Evolutionary conservation across 2,329 filamentous ascomycete species (phyloP).

Genomic region (Epichloe aotearoae): DNA sequence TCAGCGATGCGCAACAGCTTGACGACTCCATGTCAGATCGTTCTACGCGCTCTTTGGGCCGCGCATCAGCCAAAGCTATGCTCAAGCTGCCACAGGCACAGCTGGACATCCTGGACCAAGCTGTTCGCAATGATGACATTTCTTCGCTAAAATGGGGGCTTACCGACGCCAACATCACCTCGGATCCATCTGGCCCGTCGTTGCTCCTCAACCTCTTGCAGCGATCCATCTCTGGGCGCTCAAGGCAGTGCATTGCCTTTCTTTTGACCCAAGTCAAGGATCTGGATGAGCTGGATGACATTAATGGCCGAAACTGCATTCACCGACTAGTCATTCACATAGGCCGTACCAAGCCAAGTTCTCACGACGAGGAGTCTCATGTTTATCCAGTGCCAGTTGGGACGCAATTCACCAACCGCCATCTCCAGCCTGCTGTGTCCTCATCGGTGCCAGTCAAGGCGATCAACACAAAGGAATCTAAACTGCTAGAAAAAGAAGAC

Average conservation of each 20-base stretch:
- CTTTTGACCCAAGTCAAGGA: constrained; percentile 56
- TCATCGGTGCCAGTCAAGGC: constrained; percentile 47
- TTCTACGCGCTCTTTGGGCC: constrained; percentile 63
- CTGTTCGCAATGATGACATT: constrained; percentile 56
- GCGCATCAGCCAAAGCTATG: constrained; percentile 61
- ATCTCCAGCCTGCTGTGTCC: constrained; percentile 65
- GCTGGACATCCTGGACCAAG: constrained; percentile 59
- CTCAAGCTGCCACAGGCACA: constrained; percentile 56
- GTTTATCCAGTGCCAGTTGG: constrained; percentile 35
- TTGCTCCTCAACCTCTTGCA: constrained; percentile 72
- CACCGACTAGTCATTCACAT: constrained; percentile 89
- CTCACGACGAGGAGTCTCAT: constrained; percentile 39
- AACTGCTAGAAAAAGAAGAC: constrained; percentile 54
- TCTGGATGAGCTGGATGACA: constrained; percentile 77
- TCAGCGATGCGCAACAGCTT: constrained; percentile 63
- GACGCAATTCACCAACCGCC: constrained; percentile 50
- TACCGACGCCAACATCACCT: constrained; percentile 36
- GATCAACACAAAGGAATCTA: constrained; percentile 52
- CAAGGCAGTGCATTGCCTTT: constrained; percentile 55
- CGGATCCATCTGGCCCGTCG: constrained; percentile 36
- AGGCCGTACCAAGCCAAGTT: constrained; percentile 52
- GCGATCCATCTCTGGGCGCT: constrained; percentile 57
- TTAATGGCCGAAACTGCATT: constrained; percentile 87
- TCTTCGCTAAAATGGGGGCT: constrained; percentile 42
- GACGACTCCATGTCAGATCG: constrained; percentile 65